These are phyloP conservation scores for Cercospora sp. DNA, from an alignment of 2,329 filamentous ascomycete genomes.

Conservation along the genomic window DNA sequence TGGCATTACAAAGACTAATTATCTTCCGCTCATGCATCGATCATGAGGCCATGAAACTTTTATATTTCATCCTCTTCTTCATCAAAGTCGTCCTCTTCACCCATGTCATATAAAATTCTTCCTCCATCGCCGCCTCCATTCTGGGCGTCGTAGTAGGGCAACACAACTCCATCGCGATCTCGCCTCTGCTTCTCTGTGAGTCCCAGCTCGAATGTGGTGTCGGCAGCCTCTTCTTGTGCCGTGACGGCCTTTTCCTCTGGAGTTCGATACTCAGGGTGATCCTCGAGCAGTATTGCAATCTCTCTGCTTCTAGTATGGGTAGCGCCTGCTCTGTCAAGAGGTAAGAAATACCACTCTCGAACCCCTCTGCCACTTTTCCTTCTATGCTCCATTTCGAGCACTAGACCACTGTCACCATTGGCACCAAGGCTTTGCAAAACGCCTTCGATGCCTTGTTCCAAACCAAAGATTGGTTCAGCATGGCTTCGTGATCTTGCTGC, in stretches of 20 bases:
- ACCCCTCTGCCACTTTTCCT: conserved; percentile 79
- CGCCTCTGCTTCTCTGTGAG: conserved; percentile 87
- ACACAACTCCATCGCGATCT: conserved; percentile 82
- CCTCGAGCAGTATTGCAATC: conserved; percentile 64
- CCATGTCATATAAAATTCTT: conserved; percentile 95
- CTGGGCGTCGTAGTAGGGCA: conserved; percentile 97
- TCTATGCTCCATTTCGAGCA: conserved; percentile 83
- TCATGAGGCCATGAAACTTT: conserved; percentile 13
- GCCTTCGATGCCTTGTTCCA: conserved; percentile 76
- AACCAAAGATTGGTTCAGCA: conserved; percentile 74
- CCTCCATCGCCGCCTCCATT: conserved; percentile 80
- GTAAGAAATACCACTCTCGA: conserved; percentile 65
- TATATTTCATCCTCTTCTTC: conserved; percentile 92
- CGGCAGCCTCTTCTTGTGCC: conserved; percentile 50
- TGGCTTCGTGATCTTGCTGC: conserved; percentile 74
- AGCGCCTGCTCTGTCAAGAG: conserved; percentile 33
- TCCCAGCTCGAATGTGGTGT: conserved; percentile 80
- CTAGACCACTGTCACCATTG: conserved; percentile 60
- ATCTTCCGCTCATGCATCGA: neutral
- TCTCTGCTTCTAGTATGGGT: conserved; percentile 30
- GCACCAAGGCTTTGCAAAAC: conserved; percentile 67
- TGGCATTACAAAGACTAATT: neutral
- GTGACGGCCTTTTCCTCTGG: conserved; percentile 43
- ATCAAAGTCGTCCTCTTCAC: conserved; percentile 92
- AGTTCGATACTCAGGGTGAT: conserved; percentile 70